phyloP scores from a whole-genome alignment of 441 rosid genomes.

The Brassica hybrid region DNA sequence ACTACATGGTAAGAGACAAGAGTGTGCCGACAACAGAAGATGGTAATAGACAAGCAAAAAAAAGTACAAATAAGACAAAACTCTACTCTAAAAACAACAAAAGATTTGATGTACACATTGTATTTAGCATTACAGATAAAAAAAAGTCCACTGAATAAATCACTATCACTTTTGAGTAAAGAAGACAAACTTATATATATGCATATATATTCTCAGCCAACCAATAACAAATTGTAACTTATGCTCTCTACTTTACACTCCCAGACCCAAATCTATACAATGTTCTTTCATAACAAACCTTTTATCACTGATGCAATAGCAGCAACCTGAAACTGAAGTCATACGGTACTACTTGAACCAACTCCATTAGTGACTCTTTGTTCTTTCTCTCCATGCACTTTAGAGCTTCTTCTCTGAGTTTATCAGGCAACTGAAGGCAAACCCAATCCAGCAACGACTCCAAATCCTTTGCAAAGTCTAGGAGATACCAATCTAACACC shows the following conservation, averaged over 20 bases:
- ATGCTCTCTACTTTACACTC: slow-evolving; percentile 29
- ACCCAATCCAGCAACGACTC: slow-evolving; percentile 85
- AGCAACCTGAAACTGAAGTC: slow-evolving; percentile 81
- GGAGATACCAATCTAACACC: slow-evolving; percentile 79
- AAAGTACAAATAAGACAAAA: too few species aligned
- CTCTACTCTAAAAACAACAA: neutral
- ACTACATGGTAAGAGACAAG: too few species aligned
- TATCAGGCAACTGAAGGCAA: slow-evolving; percentile 70
- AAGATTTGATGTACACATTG: slow-evolving; percentile 15
- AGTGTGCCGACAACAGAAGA: too few species aligned
- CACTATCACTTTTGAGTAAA: slow-evolving; percentile 33
- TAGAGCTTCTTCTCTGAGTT: slow-evolving; percentile 62
- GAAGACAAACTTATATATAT: slow-evolving; percentile 15
- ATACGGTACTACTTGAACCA: slow-evolving; percentile 76
- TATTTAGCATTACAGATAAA: neutral
- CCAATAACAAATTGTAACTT: slow-evolving; percentile 30
- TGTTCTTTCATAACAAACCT: slow-evolving; percentile 16
- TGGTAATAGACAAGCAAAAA: too few species aligned
- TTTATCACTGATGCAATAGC: slow-evolving; percentile 57
- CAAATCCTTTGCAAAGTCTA: slow-evolving; percentile 83
- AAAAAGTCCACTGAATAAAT: slow-evolving; percentile 17
- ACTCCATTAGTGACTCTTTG: slow-evolving; percentile 56
- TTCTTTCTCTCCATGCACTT: slow-evolving; percentile 57
- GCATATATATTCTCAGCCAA: slow-evolving; percentile 22
- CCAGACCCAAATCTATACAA: slow-evolving; percentile 40